Base-by-base conservation (phyloP, 768 basidiomycete species). In the Mrakia frigida region DNA sequence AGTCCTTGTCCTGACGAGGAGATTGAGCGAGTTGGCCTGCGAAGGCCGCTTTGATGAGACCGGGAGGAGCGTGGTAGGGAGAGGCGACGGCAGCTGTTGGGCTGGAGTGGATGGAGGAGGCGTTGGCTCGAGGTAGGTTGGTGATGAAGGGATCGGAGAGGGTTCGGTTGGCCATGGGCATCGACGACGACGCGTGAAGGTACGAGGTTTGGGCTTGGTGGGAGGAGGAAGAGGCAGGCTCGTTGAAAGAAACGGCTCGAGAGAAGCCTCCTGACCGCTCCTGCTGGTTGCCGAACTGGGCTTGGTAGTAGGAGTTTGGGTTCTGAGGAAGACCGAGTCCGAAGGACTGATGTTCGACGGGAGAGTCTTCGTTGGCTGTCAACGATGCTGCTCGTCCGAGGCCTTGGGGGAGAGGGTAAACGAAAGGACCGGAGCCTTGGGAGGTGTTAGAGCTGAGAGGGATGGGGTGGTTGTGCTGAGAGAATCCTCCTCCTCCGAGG, bases 101-200 rank as follows among this genome's bases (percentile, higher is more conserved):
- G 46, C 50, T 70, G 21, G 70, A 53, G 70, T 72, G 53, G 53
- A 72, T 72, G 33, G 50, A 59, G 35, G 70, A 35, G 14, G 53
- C 31, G 25, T 37, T 39, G 10, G 52, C 25, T 21, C 50, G 70
- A 39, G 70, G 31, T 11, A 59, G 21, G 35, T 35, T 50, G 61
- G 61, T 33, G 28, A 74, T 50, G 63, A 74, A 74, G 18, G 73
- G 73, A 50, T 74, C 73, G 9, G 56, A 59, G 37, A 60, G 73
- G 10, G 31, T 52, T 35, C 59, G 59, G 14, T 67, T 33, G 37
- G 53, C 35, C n/a, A 37, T 37, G 39, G 65, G 73, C 21, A 43
- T 63, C 60, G 73, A 74, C 21, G 52, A 25, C 10, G 71, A 39
- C 37, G 65, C 65, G 25, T 68, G 71, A 23, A 72, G 71, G 59